These are phyloP conservation scores for Paragyromitra xinjiangensis DNA, from an alignment of 495 filamentous ascomycete species.

Conservation along the genomic window DNA sequence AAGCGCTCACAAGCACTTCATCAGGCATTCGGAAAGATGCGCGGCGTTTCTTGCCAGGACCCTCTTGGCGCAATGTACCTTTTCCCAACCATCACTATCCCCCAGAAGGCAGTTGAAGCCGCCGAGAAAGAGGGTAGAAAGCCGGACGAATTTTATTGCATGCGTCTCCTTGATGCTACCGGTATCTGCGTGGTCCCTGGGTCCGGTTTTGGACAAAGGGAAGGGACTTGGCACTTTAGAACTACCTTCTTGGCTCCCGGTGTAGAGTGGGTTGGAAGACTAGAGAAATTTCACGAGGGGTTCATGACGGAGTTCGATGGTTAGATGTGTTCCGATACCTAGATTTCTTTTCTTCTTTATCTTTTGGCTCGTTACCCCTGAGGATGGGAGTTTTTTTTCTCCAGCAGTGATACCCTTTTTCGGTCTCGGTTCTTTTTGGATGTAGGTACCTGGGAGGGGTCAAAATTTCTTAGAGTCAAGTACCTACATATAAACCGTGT, in stretches of 20 bases:
- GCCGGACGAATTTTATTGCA: constrained; percentile 93
- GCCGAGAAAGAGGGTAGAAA: constrained; percentile 76
- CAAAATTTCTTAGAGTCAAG: neutral
- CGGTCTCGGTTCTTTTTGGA: constrained; percentile 13
- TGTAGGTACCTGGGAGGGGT: neutral
- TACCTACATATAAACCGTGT: neutral
- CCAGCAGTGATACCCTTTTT: constrained; percentile 21
- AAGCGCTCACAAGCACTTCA: constrained; percentile 84
- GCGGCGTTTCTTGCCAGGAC: constrained; percentile 86
- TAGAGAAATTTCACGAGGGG: constrained; percentile 86
- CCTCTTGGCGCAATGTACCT: constrained; percentile 98
- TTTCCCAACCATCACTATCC: constrained; percentile 88
- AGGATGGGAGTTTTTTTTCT: constrained; percentile 14
- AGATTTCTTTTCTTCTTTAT: constrained; percentile 2
- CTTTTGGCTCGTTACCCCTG: neutral
- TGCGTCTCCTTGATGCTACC: constrained; percentile 87
- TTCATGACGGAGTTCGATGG: constrained; percentile 81
- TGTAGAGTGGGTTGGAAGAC: constrained; percentile 89
- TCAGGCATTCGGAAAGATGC: constrained; percentile 90
- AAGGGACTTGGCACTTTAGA: constrained; percentile 89
- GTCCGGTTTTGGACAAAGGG: constrained; percentile 91
- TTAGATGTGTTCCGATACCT: constrained; percentile 19
- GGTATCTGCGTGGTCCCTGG: constrained; percentile 96
- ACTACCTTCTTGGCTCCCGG: constrained; percentile 97
- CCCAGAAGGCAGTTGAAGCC: constrained; percentile 75